Conservation (phyloP, 108 stramenopile genomes). For the Poteriospumella lacustris region DNA sequence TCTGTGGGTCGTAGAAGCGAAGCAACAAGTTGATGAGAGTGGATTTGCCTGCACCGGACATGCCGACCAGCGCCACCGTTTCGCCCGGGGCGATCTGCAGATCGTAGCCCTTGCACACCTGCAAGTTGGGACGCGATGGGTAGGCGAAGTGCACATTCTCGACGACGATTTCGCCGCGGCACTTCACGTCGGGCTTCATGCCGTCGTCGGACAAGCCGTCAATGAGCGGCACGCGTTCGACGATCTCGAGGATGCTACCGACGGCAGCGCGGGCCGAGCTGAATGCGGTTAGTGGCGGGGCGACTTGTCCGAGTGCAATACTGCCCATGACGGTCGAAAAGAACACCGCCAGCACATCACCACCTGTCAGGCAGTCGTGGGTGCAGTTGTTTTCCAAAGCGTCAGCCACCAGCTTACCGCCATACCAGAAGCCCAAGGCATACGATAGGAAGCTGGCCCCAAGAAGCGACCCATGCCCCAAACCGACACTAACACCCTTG, state of each 20-base stretch:
- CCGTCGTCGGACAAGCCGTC: constrained; percentile 14
- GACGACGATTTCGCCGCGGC: constrained; percentile 34
- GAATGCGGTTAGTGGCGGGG: constrained; percentile 14
- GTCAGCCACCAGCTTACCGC: constrained; percentile 41
- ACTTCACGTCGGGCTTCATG: not conserved
- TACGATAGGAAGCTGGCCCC: constrained; percentile 40
- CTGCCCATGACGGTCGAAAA: constrained; percentile 42
- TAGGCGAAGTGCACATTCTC: constrained; percentile 78
- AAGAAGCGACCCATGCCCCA: constrained; percentile 47
- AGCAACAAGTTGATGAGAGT: constrained; percentile 79
- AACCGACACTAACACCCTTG: constrained; percentile 39
- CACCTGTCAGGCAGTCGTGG: constrained; percentile 27
- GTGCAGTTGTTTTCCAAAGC: constrained; percentile 20
- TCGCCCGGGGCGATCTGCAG: constrained; percentile 68
- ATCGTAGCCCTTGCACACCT: constrained; percentile 62
- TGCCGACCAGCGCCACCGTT: constrained; percentile 84
- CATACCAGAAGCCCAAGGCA: constrained; percentile 53
- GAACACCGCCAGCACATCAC: constrained; percentile 40
- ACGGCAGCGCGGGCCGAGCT: not conserved
- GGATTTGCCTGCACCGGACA: constrained; percentile 74
- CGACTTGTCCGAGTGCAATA: constrained; percentile 36
- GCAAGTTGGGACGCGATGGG: constrained; percentile 70
- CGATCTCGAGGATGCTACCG: constrained; percentile 55
- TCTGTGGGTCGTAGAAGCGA: constrained; percentile 79
- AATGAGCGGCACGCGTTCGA: constrained; percentile 55